These are phyloP conservation scores for Fagus sylvatica DNA, from an alignment of 306 rosid species.

Conservation along the genomic window DNA sequence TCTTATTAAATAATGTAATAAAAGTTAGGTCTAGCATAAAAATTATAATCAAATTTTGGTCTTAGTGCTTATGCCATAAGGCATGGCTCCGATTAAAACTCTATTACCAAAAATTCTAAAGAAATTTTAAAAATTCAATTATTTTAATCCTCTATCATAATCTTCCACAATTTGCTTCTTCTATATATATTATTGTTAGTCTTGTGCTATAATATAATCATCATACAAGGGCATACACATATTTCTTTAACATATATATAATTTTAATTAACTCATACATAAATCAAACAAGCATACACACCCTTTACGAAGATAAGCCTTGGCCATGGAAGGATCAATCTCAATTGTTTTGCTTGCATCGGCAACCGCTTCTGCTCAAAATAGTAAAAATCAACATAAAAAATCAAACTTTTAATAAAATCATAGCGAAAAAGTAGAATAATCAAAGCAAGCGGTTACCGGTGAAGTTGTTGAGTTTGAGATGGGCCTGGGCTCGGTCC, in stretches of 20 bases:
- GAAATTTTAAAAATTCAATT: background rate
- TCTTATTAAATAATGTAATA: too few relatives aligned
- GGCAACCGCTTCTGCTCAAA: slow-evolving; percentile 30
- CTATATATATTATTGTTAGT: too few relatives aligned
- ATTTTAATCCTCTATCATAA: too few relatives aligned
- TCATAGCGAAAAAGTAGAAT: background rate
- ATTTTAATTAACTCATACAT: too few relatives aligned
- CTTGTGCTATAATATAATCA: too few relatives aligned
- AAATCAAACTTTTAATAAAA: too few relatives aligned
- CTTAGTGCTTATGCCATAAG: too few relatives aligned
- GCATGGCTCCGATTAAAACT: background rate
- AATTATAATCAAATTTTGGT: too few relatives aligned
- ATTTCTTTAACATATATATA: too few relatives aligned
- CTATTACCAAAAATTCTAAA: background rate
- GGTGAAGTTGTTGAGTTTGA: slow-evolving; percentile 20
- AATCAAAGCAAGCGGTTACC: background rate
- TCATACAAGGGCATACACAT: too few relatives aligned
- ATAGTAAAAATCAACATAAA: background rate
- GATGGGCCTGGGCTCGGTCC: slow-evolving; percentile 55
- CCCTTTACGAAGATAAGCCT: slow-evolving; percentile 33
- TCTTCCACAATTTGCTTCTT: too few relatives aligned
- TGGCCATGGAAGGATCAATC: slow-evolving; percentile 17
- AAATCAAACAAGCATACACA: background rate
- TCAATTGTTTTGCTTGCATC: slow-evolving; percentile 26
- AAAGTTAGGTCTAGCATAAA: too few relatives aligned